Conservation (phyloP, 23 red algal genomes). For the Gracilaria caudata region DNA sequence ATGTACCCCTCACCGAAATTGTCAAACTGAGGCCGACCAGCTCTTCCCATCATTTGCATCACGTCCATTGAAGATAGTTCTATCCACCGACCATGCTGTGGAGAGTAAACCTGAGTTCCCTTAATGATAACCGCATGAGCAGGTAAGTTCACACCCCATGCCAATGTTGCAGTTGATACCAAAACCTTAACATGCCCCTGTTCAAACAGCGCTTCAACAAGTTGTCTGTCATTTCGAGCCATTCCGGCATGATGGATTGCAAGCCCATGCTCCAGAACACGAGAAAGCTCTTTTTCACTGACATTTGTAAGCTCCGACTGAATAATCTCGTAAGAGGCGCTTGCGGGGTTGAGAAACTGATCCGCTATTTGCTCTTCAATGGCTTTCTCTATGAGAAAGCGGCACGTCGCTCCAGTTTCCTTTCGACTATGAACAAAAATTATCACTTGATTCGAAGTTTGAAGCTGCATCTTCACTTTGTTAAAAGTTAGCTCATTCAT, state of each 20-base stretch:
- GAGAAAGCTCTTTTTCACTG: conserved; percentile 46
- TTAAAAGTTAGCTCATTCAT: conserved; percentile 84
- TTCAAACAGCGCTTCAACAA: conserved; percentile 87
- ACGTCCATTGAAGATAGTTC: conserved; percentile 91
- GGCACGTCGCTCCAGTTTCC: conserved; percentile 74
- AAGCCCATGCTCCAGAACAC: conserved; percentile 71
- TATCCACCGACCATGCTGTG: conserved; percentile 74
- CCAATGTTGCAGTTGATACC: conserved; percentile 92
- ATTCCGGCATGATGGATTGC: conserved; percentile 96
- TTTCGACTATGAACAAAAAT: conserved; percentile 95
- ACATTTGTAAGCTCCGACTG: conserved; percentile 64
- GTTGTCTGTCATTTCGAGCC: conserved; percentile 70
- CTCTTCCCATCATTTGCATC: conserved; percentile 98
- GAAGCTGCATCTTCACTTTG: conserved; percentile 65
- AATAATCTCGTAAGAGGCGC: conserved; percentile 67
- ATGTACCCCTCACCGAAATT: conserved; percentile 87
- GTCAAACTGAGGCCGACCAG: conserved; percentile 92
- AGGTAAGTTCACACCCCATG: conserved; percentile 99
- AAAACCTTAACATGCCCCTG: conserved; percentile 78
- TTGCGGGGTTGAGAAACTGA: conserved; percentile 56
- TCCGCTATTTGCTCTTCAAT: conserved; percentile 74
- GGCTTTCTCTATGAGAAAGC: conserved; percentile 63
- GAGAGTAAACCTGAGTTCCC: conserved; percentile 93
- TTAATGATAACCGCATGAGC: conserved; percentile 97
- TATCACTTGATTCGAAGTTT: conserved; percentile 74